Percentiles rank a stretch among this genome's conserved stretches.
Conservation (phyloP, 2,329 filamentous ascomycete species). For the Huntiella moniliformis region DNA sequence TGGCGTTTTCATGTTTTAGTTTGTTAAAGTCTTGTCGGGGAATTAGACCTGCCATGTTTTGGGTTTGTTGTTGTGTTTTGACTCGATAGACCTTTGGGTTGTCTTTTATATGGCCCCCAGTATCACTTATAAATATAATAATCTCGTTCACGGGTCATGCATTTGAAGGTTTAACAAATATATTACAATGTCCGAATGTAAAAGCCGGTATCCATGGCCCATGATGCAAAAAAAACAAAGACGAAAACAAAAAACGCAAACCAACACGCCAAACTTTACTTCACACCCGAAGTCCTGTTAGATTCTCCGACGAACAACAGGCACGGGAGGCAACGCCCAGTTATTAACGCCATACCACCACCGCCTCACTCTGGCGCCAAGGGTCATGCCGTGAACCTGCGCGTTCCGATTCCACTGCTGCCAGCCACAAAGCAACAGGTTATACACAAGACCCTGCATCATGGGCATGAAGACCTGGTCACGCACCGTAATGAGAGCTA, state of each 20-base stretch:
- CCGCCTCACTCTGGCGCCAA: constrained; percentile 59
- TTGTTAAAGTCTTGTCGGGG: too few species aligned
- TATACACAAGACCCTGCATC: constrained; percentile 76
- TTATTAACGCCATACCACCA: constrained; percentile 97
- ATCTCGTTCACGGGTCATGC: too few species aligned
- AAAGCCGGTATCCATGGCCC: background rate
- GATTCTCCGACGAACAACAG: constrained; percentile 10
- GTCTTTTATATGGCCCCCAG: too few species aligned
- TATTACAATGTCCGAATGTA: background rate
- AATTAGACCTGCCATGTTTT: too few species aligned
- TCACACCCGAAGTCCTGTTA: background rate
- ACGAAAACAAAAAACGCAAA: background rate
- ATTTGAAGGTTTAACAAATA: too few species aligned
- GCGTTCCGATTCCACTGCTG: constrained; percentile 71
- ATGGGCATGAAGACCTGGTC: constrained; percentile 87
- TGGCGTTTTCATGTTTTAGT: background rate
- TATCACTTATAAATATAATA: too few species aligned
- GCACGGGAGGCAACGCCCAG: constrained; percentile 46
- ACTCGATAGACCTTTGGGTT: too few species aligned
- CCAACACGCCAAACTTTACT: background rate
- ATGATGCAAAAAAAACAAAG: background rate
- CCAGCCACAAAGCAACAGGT: constrained; percentile 71
- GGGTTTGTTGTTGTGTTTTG: too few species aligned
- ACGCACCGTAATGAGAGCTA: constrained; percentile 66
- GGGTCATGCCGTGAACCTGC: constrained; percentile 53